Percentiles rank a stretch among this genome's conserved stretches.
Conservation (phyloP, 441 rosid genomes). For the Cnidoscolus chayamansa region DNA sequence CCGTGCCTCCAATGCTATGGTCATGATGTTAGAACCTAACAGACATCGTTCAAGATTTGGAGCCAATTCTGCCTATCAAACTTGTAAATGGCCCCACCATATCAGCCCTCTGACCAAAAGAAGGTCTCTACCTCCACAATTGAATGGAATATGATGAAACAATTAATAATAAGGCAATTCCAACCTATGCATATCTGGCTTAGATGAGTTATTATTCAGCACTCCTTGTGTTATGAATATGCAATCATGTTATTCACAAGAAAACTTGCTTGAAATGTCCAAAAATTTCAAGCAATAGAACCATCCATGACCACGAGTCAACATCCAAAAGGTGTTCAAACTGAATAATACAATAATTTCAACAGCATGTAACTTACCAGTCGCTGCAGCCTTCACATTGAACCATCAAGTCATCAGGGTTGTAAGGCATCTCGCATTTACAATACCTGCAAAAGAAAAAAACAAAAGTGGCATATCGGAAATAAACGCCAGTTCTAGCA, state of each 20-base stretch:
- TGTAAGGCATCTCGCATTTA: constrained; percentile 50
- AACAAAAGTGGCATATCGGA: not conserved
- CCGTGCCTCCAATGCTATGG: not conserved
- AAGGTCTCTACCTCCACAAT: not conserved
- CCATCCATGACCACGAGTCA: not conserved
- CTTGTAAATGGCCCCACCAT: not conserved
- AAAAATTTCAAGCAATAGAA: not conserved
- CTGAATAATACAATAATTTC: not conserved
- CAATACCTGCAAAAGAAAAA: constrained; percentile 33
- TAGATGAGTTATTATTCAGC: not conserved
- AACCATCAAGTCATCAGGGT: constrained; percentile 46
- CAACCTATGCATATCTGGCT: not conserved
- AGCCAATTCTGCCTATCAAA: not conserved
- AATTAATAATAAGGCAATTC: not conserved
- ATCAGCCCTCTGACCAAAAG: not conserved
- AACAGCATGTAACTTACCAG: constrained; percentile 39
- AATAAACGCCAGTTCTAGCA: not conserved
- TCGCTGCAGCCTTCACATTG: constrained; percentile 44
- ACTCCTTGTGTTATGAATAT: not conserved
- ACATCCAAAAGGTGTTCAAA: not conserved
- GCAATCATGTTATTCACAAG: not conserved
- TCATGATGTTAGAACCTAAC: not conserved
- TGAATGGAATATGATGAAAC: not conserved
- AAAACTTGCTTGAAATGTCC: not conserved
- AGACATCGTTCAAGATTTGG: not conserved